phyloP scores from a whole-genome alignment of 371 early-diverging fungal species.

The Mortierella sp. region DNA sequence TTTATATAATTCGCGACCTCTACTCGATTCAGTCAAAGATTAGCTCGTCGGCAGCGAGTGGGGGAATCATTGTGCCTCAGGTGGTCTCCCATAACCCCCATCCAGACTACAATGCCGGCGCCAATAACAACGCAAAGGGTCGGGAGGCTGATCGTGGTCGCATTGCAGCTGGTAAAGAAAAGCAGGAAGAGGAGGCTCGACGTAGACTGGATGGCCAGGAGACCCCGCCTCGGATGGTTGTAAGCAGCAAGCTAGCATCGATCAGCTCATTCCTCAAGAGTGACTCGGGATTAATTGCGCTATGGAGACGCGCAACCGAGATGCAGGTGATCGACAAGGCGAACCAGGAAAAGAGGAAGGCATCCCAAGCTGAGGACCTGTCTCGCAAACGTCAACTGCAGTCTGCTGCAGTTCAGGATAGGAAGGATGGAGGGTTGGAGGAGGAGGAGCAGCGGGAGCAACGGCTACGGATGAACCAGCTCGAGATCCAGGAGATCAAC shows the following conservation, averaged over 20 bases:
- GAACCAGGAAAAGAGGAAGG: conserved; percentile 35
- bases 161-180: not conserved
- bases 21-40: conserved; percentile 65
- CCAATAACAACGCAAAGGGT: conserved; percentile 9
- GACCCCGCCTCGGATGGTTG: conserved; percentile 33
- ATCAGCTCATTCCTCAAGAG: conserved; percentile 55
- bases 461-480: conserved; percentile 28
- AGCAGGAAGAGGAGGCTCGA: not conserved
- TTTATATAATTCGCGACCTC: conserved; percentile 70
- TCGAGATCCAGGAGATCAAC: conserved; percentile 51
- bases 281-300: conserved; percentile 50
- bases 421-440: conserved; percentile 3
- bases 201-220: conserved; percentile 4
- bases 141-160: conserved; percentile 11
- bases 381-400: too few species aligned
- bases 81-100: conserved; percentile 49
- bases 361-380: not conserved
- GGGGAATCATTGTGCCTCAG: conserved; percentile 41
- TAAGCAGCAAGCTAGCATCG: conserved; percentile 43
- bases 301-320: conserved; percentile 51
- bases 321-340: conserved; percentile 53
- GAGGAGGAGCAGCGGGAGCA: conserved; percentile 25
- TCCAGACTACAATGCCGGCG: conserved; percentile 13
- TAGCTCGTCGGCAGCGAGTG: conserved; percentile 37
- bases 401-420: not conserved